Evolutionary conservation across 768 basidiomycete species (phyloP).

Genomic region (Pleurotus eryngii): DNA sequence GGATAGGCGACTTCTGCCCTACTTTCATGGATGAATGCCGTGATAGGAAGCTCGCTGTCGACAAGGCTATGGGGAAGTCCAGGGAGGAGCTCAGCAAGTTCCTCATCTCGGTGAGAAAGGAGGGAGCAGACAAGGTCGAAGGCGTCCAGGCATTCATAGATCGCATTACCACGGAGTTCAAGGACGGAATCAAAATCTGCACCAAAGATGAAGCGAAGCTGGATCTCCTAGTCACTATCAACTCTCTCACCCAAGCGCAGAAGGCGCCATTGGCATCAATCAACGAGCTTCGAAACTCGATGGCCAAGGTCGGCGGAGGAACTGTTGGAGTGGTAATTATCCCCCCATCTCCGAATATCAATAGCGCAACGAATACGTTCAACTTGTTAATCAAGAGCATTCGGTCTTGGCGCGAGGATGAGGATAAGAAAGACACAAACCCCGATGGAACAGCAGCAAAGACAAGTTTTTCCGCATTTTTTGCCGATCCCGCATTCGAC

Average conservation of each 20-base stretch:
- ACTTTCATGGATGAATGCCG: conserved; percentile 8
- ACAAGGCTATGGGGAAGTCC: conserved; percentile 1
- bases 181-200: conserved; percentile 2
- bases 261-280: conserved; percentile 5
- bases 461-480: conserved; percentile 10
- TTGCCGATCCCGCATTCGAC: conserved; percentile 3
- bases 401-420: conserved; percentile 8
- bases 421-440: conserved; percentile 9
- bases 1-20: conserved; percentile 6
- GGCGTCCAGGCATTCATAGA: neutral
- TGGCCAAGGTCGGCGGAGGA: conserved; percentile 4
- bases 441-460: conserved; percentile 2
- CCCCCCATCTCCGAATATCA: conserved; percentile 10
- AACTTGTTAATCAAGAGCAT: conserved; percentile 7
- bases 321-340: conserved; percentile 10
- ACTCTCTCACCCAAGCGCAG: neutral
- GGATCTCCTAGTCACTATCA: conserved; percentile 6
- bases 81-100: conserved; percentile 3
- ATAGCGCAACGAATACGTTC: conserved; percentile 9
- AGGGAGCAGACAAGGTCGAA: neutral
- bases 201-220: conserved; percentile 11
- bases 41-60: conserved; percentile 5
- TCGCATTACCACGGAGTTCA: neutral
- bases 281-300: conserved; percentile 1
- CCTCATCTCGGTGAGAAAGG: conserved; percentile 2